These are phyloP conservation scores for Talaromyces sp. DNA, from an alignment of 2,329 filamentous ascomycete species.

Conservation along the genomic window DNA sequence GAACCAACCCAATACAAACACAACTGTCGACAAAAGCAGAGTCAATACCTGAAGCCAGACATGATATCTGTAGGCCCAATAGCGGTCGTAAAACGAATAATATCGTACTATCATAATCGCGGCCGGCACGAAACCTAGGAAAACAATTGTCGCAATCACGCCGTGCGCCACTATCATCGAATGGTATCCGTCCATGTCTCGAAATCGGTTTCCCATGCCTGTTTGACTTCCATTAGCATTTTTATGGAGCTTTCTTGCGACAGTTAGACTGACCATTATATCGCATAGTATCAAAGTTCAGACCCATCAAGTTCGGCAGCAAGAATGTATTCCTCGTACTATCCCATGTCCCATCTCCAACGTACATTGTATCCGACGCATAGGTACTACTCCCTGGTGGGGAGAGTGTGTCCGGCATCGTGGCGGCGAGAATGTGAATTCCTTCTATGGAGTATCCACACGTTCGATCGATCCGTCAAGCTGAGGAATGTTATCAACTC, in stretches of 20 bases:
- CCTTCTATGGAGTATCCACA: conserved; percentile 15
- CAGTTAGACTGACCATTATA: conserved; percentile 57
- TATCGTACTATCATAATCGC: conserved; percentile 63
- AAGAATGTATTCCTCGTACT: conserved; percentile 61
- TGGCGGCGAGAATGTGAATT: conserved; percentile 15
- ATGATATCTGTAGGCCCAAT: conserved; percentile 58
- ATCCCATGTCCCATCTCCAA: conserved; percentile 68
- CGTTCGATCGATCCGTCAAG: conserved; percentile 26
- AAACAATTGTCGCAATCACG: conserved; percentile 60
- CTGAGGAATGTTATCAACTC: conserved; percentile 40
- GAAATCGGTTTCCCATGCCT: conserved; percentile 68
- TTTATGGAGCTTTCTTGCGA: conserved; percentile 10
- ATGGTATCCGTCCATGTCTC: conserved; percentile 58
- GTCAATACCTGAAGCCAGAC: conserved; percentile 64
- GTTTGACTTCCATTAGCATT: neutral
- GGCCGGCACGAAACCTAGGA: conserved; percentile 59
- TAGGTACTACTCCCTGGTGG: conserved; percentile 62
- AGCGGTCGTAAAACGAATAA: conserved; percentile 55
- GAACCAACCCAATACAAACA: conserved; percentile 62
- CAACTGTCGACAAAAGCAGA: conserved; percentile 60
- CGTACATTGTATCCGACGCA: conserved; percentile 60
- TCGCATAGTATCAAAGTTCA: conserved; percentile 66
- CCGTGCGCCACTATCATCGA: conserved; percentile 60
- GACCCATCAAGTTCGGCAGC: conserved; percentile 61
- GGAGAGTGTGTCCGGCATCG: conserved; percentile 47